Evolutionary conservation across 495 filamentous ascomycete genomes (phyloP).

Genomic region (Amniculicola lignicola): DNA sequence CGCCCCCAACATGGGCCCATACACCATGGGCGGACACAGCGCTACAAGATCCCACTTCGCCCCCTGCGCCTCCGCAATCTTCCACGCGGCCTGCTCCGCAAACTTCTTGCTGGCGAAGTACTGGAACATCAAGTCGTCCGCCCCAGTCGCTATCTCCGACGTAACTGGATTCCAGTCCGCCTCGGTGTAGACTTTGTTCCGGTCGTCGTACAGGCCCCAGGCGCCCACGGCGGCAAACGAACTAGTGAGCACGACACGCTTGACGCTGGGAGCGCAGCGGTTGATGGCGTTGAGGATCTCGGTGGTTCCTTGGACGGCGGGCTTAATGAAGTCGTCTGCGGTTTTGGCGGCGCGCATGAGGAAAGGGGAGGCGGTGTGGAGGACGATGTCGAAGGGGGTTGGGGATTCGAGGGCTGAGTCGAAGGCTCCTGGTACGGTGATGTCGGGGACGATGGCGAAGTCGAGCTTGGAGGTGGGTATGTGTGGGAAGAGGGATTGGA

Average conservation of each 20-base stretch:
- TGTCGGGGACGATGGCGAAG: slow-evolving; percentile 48
- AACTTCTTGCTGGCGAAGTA: slow-evolving; percentile 10
- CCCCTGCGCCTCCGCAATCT: background rate
- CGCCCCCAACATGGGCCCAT: background rate
- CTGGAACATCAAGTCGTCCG: background rate
- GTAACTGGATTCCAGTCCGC: slow-evolving; percentile 10
- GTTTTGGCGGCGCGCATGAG: background rate
- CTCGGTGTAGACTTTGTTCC: slow-evolving; percentile 2
- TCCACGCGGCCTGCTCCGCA: slow-evolving; percentile 14
- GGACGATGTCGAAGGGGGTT: slow-evolving; percentile 19
- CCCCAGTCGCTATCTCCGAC: background rate
- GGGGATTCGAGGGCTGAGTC: slow-evolving; percentile 46
- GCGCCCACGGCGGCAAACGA: slow-evolving; percentile 1
- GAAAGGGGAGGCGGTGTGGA: slow-evolving; percentile 11
- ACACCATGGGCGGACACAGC: slow-evolving; percentile 8
- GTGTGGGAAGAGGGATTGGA: background rate
- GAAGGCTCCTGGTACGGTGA: slow-evolving; percentile 46
- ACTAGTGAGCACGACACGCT: background rate
- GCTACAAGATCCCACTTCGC: slow-evolving; percentile 2
- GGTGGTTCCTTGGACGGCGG: slow-evolving; percentile 6
- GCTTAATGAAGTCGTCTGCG: background rate
- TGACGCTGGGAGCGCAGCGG: background rate
- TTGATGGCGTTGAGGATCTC: background rate
- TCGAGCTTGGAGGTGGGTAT: slow-evolving; percentile 32
- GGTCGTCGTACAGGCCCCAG: background rate